A percentile compares a stretch with the other conserved stretches of the same genome.
Evolutionary conservation across 306 rosid species (phyloP).

Genomic region (Astragalus membranaceus): DNA sequence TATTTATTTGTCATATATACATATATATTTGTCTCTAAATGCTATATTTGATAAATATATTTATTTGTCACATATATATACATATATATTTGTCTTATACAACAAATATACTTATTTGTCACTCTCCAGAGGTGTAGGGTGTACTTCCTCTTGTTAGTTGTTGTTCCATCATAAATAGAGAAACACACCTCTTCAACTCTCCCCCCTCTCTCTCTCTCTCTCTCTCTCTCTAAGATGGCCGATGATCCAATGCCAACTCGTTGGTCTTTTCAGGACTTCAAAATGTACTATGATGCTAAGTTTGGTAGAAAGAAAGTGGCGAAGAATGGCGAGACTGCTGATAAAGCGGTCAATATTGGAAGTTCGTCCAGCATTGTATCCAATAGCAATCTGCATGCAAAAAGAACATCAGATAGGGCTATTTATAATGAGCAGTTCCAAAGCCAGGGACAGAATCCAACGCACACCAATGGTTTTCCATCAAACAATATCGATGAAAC

Average conservation of each 20-base stretch:
- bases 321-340: slow-evolving; percentile 45
- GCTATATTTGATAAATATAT: too few species aligned
- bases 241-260: slow-evolving; percentile 73
- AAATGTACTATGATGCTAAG: slow-evolving; percentile 74
- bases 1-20: too few species aligned
- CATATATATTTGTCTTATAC: too few species aligned
- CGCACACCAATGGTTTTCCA: slow-evolving; percentile 34
- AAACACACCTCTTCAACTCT: background rate
- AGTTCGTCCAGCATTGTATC: slow-evolving; percentile 19
- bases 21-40: too few species aligned
- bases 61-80: background rate
- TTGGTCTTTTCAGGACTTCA: slow-evolving; percentile 96
- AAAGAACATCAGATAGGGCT: slow-evolving; percentile 51
- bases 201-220: background rate
- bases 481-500: slow-evolving; percentile 23
- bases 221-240: slow-evolving; percentile 43
- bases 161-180: slow-evolving; percentile 20
- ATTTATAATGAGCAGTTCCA: slow-evolving; percentile 62
- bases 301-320: slow-evolving; percentile 76
- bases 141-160: background rate
- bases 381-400: slow-evolving; percentile 41
- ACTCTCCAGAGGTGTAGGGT: background rate
- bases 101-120: background rate
- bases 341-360: slow-evolving; percentile 34
- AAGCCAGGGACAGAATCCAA: slow-evolving; percentile 45